Percentiles rank a stretch among this genome's conserved stretches.
Evolutionary conservation across 345 rosid species (phyloP).

Genomic region (Reutealis trisperma): DNA sequence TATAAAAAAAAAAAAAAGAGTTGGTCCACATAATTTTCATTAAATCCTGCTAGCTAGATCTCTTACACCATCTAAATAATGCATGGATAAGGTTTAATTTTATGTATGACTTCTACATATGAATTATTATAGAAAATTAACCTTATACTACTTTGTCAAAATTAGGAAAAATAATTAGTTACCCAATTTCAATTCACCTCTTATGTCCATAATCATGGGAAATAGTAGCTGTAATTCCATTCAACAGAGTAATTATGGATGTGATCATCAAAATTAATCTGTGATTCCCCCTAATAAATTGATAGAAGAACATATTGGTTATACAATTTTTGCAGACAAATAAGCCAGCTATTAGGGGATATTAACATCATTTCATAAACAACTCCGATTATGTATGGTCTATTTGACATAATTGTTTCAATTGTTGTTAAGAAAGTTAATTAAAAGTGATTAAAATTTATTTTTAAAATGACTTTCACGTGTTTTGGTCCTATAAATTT

Average conservation of each 20-base stretch:
- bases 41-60: background rate
- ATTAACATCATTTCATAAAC: too few species aligned
- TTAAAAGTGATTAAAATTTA: too few species aligned
- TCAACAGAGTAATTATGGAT: conserved; percentile 3
- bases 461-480: too few species aligned
- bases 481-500: too few species aligned
- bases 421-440: too few species aligned
- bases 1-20: too few species aligned
- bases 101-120: background rate
- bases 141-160: background rate
- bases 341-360: too few species aligned
- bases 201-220: background rate
- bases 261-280: background rate
- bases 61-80: background rate
- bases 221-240: background rate
- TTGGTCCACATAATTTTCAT: background rate
- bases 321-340: too few species aligned
- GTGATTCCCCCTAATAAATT: background rate
- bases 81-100: background rate
- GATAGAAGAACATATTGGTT: too few species aligned
- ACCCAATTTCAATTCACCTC: background rate
- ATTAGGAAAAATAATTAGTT: background rate
- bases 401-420: too few species aligned
- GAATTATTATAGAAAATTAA: too few species aligned
- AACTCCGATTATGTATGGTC: too few species aligned